Conservation (phyloP, 2,329 filamentous ascomycete species). For the Xylariaceae sp. region DNA sequence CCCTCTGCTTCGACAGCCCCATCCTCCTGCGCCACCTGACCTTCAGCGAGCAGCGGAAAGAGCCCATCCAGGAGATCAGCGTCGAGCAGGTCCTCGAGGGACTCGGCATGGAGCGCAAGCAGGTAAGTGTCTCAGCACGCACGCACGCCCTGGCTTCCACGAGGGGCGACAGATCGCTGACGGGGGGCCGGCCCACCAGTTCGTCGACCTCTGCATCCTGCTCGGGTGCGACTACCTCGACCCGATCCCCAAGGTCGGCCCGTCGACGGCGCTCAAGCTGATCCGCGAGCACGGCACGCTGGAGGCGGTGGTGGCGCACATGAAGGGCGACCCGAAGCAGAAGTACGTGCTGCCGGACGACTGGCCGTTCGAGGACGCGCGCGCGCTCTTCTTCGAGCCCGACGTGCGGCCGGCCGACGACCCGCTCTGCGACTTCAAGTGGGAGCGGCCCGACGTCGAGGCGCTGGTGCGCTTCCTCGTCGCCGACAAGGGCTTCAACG, state of each 20-base stretch:
- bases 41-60: slow-evolving; percentile 94
- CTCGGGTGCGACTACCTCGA: slow-evolving; percentile 98
- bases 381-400: slow-evolving; percentile 83
- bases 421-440: slow-evolving; percentile 91
- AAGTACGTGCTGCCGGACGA: slow-evolving; percentile 89
- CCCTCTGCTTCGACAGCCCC: slow-evolving; percentile 87
- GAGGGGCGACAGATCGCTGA: slow-evolving; percentile 5
- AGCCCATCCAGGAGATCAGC: slow-evolving; percentile 93
- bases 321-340: slow-evolving; percentile 67
- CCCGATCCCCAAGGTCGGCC: slow-evolving; percentile 89
- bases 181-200: slow-evolving; percentile 56
- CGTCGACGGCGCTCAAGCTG: slow-evolving; percentile 83
- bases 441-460: slow-evolving; percentile 88
- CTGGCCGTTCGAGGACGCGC: slow-evolving; percentile 91
- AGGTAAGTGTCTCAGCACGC: slow-evolving; percentile 46
- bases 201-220: slow-evolving; percentile 95
- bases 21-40: slow-evolving; percentile 89
- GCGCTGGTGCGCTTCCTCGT: slow-evolving; percentile 86
- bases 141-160: background rate
- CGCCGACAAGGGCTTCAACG: slow-evolving; percentile 91
- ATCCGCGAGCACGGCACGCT: slow-evolving; percentile 87
- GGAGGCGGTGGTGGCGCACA: slow-evolving; percentile 76
- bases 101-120: slow-evolving; percentile 76
- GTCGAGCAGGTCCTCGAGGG: slow-evolving; percentile 81
- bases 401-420: slow-evolving; percentile 80